Evolutionary conservation across 495 filamentous ascomycete species (phyloP).

Genomic region (Melanomma pulvis-pyrius): DNA sequence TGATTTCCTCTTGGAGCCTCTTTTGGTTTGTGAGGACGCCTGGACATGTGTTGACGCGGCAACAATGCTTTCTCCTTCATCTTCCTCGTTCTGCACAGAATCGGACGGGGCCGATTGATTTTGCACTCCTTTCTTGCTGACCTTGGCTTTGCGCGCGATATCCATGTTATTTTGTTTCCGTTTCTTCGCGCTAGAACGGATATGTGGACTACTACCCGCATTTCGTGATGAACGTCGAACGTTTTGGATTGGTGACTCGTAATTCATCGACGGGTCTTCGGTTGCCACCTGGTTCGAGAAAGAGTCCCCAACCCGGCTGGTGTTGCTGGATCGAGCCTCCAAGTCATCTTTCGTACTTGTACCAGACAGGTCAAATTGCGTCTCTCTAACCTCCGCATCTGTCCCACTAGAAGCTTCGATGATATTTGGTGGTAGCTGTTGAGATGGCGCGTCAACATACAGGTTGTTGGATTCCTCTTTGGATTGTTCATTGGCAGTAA

Average conservation of each 20-base stretch:
- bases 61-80: not conserved
- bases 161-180: constrained; percentile 27
- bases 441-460: constrained; percentile 12
- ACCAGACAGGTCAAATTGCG: not conserved
- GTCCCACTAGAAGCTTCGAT: not conserved
- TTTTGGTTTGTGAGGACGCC: not conserved
- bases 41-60: not conserved
- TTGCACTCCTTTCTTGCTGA: not conserved
- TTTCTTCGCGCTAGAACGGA: constrained; percentile 24
- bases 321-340: constrained; percentile 15
- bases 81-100: not conserved
- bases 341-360: not conserved
- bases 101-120: not conserved
- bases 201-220: not conserved
- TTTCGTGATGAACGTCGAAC: constrained; percentile 13
- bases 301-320: constrained; percentile 27
- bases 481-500: not conserved
- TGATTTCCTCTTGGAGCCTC: not conserved
- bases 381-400: constrained; percentile 6
- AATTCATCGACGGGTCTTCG: not conserved
- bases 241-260: not conserved
- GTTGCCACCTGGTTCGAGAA: constrained; percentile 3
- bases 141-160: not conserved
- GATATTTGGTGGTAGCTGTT: not conserved
- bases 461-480: constrained; percentile 6